These are phyloP conservation scores for Ophiostoma novo-ulmi DNA, from an alignment of 2,329 filamentous ascomycete species.

Conservation along the genomic window DNA sequence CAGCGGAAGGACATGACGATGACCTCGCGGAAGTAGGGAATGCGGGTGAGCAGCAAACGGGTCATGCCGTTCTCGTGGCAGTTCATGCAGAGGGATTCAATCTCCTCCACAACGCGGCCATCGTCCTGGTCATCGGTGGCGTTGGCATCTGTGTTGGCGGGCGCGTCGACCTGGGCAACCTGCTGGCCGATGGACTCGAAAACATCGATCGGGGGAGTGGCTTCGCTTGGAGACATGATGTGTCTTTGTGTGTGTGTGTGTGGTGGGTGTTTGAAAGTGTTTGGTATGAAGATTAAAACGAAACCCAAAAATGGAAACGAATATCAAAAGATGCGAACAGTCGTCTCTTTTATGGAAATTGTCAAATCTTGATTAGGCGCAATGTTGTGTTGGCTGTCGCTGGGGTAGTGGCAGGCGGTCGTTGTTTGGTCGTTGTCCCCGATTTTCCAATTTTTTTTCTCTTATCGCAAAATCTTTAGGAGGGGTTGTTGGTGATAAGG, in stretches of 20 bases:
- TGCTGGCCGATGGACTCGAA: constrained; percentile 61
- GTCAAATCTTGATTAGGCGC: constrained; percentile 11
- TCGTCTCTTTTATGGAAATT: constrained; percentile 7
- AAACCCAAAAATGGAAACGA: not conserved
- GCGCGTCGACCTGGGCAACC: constrained; percentile 46
- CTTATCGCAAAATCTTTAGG: constrained; percentile 25
- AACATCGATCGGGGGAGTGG: constrained; percentile 46
- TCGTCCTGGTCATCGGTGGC: constrained; percentile 42
- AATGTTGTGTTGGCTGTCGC: constrained; percentile 4
- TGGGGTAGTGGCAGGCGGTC: not conserved
- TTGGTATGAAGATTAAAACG: not conserved
- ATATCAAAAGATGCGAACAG: not conserved
- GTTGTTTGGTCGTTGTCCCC: not conserved
- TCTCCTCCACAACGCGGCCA: constrained; percentile 57
- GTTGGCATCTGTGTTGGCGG: constrained; percentile 29
- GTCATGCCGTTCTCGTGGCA: constrained; percentile 79
- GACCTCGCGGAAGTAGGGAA: constrained; percentile 96
- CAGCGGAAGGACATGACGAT: constrained; percentile 97
- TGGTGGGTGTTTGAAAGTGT: not conserved
- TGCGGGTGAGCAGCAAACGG: constrained; percentile 79
- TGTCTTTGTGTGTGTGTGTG: constrained; percentile 12
- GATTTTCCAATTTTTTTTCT: constrained; percentile 11
- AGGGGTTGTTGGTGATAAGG: constrained; percentile 23
- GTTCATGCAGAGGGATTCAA: constrained; percentile 82
- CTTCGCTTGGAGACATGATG: constrained; percentile 35